Percentiles rank a stretch among this genome's conserved stretches.
These are phyloP conservation scores for Sporothrix schenckii DNA, from an alignment of 2,329 filamentous ascomycete genomes.

Conservation along the genomic window DNA sequence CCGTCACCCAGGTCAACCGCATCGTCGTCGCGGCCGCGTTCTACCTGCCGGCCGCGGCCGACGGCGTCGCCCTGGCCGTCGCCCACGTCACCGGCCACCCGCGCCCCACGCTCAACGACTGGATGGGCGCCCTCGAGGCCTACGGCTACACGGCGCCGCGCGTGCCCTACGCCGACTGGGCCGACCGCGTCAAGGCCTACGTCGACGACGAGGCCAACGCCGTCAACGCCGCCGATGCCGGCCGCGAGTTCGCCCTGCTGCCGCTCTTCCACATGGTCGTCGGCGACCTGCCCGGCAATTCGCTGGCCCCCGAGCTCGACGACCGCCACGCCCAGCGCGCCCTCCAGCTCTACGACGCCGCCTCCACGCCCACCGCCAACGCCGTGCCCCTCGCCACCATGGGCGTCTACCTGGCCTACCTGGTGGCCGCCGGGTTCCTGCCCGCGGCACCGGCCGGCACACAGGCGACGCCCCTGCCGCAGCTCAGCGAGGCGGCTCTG, in stretches of 20 bases:
- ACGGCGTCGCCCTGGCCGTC: slow-evolving; percentile 57
- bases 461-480: slow-evolving; percentile 12
- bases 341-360: slow-evolving; percentile 50
- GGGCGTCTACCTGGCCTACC: slow-evolving; percentile 65
- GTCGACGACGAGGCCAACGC: slow-evolving; percentile 67
- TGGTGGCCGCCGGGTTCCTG: slow-evolving; percentile 66
- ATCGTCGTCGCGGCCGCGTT: slow-evolving; percentile 76
- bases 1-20: slow-evolving; percentile 80
- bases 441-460: slow-evolving; percentile 44
- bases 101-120: slow-evolving; percentile 75
- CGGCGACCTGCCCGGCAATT: slow-evolving; percentile 68
- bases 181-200: slow-evolving; percentile 49
- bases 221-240: slow-evolving; percentile 39
- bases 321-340: slow-evolving; percentile 68
- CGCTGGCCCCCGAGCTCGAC: slow-evolving; percentile 71
- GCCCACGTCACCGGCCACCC: slow-evolving; percentile 80
- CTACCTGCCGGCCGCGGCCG: slow-evolving; percentile 47
- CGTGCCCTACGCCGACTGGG: slow-evolving; percentile 69
- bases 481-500: slow-evolving; percentile 16
- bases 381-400: slow-evolving; percentile 64
- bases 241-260: slow-evolving; percentile 69
- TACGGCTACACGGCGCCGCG: slow-evolving; percentile 74
- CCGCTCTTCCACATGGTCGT: slow-evolving; percentile 75
- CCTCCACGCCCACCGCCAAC: slow-evolving; percentile 56
- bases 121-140: slow-evolving; percentile 67